phyloP scores from a whole-genome alignment of 371 early-diverging fungal genomes.

The Mucor piriformis region DNA sequence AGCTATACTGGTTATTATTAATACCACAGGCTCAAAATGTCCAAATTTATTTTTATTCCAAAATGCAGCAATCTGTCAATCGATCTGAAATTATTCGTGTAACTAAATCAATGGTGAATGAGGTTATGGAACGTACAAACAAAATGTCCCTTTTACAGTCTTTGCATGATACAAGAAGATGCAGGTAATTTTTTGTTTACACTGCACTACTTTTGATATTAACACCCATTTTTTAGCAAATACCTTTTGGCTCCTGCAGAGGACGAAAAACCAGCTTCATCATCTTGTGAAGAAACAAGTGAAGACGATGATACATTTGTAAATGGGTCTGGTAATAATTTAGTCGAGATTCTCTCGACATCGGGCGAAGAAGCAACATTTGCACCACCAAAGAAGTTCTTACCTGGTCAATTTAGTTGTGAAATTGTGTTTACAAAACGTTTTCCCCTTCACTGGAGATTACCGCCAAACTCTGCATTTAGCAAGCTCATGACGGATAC shows the following conservation, averaged over 20 bases:
- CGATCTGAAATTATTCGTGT: slow-evolving; percentile 60
- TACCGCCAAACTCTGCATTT: slow-evolving; percentile 69
- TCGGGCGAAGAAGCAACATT: slow-evolving; percentile 44
- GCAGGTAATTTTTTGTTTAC: slow-evolving; percentile 49
- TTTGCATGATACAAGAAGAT: slow-evolving; percentile 67
- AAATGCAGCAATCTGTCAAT: slow-evolving; percentile 57
- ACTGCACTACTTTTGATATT: no score
- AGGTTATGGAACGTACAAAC: slow-evolving; percentile 71
- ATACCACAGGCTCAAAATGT: slow-evolving; percentile 59
- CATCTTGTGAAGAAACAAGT: slow-evolving; percentile 51
- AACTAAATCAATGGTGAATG: slow-evolving; percentile 59
- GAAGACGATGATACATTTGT: slow-evolving; percentile 43
- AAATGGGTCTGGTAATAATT: slow-evolving; percentile 27
- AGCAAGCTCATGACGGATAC: slow-evolving; percentile 58
- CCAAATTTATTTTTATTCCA: slow-evolving; percentile 71
- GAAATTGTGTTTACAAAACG: slow-evolving; percentile 62
- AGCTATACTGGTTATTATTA: slow-evolving; percentile 70
- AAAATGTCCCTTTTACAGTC: slow-evolving; percentile 64
- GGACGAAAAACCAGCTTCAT: slow-evolving; percentile 33
- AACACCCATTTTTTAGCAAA: slow-evolving; percentile 58
- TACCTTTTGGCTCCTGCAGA: slow-evolving; percentile 62
- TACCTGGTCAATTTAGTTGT: slow-evolving; percentile 76
- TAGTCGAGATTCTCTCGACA: slow-evolving; percentile 46
- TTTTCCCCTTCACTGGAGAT: slow-evolving; percentile 79
- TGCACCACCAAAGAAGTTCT: slow-evolving; percentile 44